Conservation (phyloP, 2,329 filamentous ascomycete species). For the Pseudovirgaria hyperparasitica region DNA sequence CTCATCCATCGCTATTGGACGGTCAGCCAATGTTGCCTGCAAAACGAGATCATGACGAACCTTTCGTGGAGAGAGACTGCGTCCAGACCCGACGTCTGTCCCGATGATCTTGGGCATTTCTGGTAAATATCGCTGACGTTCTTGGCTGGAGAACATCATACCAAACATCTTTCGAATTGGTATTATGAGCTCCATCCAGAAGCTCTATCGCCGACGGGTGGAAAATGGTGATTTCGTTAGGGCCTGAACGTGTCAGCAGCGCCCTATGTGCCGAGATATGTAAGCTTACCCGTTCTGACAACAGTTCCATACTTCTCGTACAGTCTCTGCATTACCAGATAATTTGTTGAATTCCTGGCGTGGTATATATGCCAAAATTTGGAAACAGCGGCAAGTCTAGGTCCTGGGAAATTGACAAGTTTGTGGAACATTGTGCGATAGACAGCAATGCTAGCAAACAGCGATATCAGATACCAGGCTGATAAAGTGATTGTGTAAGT, state of each 20-base stretch:
- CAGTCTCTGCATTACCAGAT: conserved; percentile 11
- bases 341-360: conserved; percentile 7
- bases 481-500: no score
- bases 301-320: conserved; percentile 14
- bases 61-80: conserved; percentile 5
- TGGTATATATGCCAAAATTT: conserved; percentile 14
- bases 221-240: conserved; percentile 8
- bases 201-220: conserved; percentile 5
- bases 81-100: conserved; percentile 6
- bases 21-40: no score
- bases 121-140: conserved; percentile 5
- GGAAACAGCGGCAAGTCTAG: conserved; percentile 11
- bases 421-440: conserved; percentile 8
- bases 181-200: conserved; percentile 6
- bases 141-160: conserved; percentile 8
- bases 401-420: conserved; percentile 12
- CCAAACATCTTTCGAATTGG: conserved; percentile 6
- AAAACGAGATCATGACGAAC: conserved; percentile 1
- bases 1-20: conserved; percentile 1
- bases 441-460: not conserved
- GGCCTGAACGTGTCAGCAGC: conserved; percentile 3
- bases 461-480: no score
- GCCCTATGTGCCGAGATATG: no score
- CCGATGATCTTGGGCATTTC: conserved; percentile 5
- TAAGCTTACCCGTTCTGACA: conserved; percentile 11